Percentiles rank a stretch among this genome's conserved stretches.
Conservation (phyloP, 371 early-diverging fungal species). For the Mortierella sp. region DNA sequence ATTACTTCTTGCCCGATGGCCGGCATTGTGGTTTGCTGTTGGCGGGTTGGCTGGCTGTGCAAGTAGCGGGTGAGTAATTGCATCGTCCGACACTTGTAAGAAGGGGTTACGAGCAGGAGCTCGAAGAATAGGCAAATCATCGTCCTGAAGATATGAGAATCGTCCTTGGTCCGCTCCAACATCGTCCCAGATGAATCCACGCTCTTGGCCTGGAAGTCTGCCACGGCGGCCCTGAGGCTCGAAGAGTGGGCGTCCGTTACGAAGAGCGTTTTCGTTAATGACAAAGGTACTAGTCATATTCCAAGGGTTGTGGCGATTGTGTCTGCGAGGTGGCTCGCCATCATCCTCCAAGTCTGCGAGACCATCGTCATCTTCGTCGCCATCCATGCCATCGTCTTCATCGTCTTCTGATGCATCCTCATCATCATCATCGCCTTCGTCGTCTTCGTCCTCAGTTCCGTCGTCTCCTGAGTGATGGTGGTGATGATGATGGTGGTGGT, state of each 20-base stretch:
- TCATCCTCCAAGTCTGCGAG: constrained; percentile 52
- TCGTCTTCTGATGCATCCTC: constrained; percentile 6
- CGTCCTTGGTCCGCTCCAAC: constrained; percentile 42
- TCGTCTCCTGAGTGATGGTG: constrained; percentile 41
- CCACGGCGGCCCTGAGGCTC: constrained; percentile 44
- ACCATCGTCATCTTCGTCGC: constrained; percentile 58
- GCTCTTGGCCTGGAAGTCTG: constrained; percentile 42
- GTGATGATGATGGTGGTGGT: constrained; percentile 38
- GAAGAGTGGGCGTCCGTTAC: constrained; percentile 26
- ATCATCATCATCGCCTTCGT: constrained; percentile 6
- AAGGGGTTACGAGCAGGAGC: constrained; percentile 45
- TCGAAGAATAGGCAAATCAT: constrained; percentile 41
- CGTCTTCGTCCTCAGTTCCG: constrained; percentile 3
- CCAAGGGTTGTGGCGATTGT: constrained; percentile 53
- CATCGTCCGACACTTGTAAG: constrained; percentile 62
- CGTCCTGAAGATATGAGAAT: constrained; percentile 40
- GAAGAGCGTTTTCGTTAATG: constrained; percentile 36
- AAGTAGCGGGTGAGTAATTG: constrained; percentile 77
- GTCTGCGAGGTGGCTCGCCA: constrained; percentile 55
- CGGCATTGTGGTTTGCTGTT: constrained; percentile 24
- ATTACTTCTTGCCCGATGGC: constrained; percentile 28
- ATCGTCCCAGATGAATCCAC: constrained; percentile 50
- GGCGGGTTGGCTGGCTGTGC: constrained; percentile 60
- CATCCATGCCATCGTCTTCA: constrained; percentile 56
- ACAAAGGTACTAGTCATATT: constrained; percentile 49